Conservation (phyloP, 2,329 filamentous ascomycete species). For the Colletotrichum truncatum region DNA sequence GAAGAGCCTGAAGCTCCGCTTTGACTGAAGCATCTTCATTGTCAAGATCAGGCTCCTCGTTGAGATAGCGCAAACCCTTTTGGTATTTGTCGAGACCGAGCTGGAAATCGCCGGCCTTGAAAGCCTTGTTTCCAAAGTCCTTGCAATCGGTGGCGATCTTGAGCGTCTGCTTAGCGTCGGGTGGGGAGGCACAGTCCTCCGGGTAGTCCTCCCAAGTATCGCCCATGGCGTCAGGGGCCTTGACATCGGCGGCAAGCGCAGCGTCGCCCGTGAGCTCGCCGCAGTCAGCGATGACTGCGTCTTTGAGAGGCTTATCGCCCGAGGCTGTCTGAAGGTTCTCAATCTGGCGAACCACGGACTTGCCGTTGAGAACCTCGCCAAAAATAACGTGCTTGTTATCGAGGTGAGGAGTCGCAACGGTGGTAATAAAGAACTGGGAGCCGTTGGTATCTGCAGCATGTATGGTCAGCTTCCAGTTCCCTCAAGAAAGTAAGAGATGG, state of each 20-base stretch:
- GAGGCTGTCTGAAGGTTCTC: conserved; percentile 82
- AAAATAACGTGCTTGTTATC: conserved; percentile 98
- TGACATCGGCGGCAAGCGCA: conserved; percentile 72
- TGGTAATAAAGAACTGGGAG: conserved; percentile 98
- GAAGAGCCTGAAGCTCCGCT: conserved; percentile 71
- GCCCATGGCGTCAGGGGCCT: conserved; percentile 80
- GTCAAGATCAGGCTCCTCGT: conserved; percentile 82
- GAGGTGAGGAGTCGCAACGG: conserved; percentile 91
- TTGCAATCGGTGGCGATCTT: conserved; percentile 88
- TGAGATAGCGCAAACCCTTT: conserved; percentile 89
- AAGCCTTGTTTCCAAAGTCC: conserved; percentile 90
- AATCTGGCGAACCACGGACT: conserved; percentile 88
- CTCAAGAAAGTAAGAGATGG: background rate
- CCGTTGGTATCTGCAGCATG: conserved; percentile 80
- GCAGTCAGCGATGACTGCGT: conserved; percentile 82
- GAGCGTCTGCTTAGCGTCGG: conserved; percentile 74
- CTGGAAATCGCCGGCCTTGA: conserved; percentile 79
- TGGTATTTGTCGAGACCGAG: conserved; percentile 90
- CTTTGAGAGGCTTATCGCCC: conserved; percentile 80
- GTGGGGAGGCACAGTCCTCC: conserved; percentile 76
- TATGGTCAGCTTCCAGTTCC: conserved; percentile 13
- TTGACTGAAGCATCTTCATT: conserved; percentile 75
- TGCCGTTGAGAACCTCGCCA: conserved; percentile 91
- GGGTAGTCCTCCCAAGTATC: conserved; percentile 97
- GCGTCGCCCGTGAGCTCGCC: conserved; percentile 82